Percentiles rank a stretch among this genome's conserved stretches.
These are phyloP conservation scores for Teratosphaeria nubilosa DNA, from an alignment of 2,329 filamentous ascomycete species.

Conservation along the genomic window DNA sequence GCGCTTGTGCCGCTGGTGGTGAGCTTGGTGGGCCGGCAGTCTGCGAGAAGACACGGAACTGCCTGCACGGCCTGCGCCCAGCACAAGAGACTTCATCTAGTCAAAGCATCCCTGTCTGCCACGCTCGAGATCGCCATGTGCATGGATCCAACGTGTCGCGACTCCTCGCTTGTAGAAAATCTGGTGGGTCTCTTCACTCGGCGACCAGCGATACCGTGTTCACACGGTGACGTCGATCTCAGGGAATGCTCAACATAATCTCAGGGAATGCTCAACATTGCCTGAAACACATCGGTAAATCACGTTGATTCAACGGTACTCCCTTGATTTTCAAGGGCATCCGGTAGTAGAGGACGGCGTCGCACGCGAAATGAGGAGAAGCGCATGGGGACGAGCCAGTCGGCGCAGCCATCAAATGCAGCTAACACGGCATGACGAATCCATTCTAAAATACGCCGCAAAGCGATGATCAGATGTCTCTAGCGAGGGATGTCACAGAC, in stretches of 20 bases:
- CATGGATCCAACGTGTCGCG: background rate
- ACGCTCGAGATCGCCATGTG: background rate
- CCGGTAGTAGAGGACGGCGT: background rate
- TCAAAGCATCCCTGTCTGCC: background rate
- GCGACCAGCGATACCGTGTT: background rate
- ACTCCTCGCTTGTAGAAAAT: background rate
- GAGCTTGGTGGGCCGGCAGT: background rate
- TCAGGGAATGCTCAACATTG: background rate
- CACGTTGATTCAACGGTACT: background rate
- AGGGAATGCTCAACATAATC: background rate
- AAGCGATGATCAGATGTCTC: background rate
- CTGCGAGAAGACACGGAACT: background rate
- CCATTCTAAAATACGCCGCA: background rate
- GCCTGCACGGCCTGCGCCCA: background rate
- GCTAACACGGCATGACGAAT: background rate
- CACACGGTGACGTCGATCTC: background rate
- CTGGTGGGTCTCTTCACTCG: background rate
- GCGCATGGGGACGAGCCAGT: background rate
- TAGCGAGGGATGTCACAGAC: background rate
- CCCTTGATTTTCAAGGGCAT: background rate
- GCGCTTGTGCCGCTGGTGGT: background rate
- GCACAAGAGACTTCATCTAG: background rate
- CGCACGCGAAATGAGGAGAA: background rate
- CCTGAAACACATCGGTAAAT: slow-evolving; percentile 1
- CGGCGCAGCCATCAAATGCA: background rate